Conservation (phyloP, 1,139 yeast species). For the Lodderomyces margitis region DNA sequence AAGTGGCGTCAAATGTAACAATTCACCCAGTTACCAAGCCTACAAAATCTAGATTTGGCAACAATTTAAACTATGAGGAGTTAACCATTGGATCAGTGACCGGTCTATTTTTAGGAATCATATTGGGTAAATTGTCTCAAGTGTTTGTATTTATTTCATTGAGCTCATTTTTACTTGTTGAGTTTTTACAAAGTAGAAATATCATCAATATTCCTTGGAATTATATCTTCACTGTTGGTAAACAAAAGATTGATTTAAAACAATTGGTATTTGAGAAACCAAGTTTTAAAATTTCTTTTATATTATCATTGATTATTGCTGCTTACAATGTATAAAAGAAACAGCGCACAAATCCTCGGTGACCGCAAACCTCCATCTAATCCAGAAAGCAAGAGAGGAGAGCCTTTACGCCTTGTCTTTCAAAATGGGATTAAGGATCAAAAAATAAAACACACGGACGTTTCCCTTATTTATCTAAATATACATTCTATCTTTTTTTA, state of each 20-base stretch:
- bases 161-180: constrained; percentile 50
- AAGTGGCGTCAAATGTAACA: constrained; percentile 3
- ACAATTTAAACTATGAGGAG: constrained; percentile 58
- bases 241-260: constrained; percentile 46
- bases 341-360: too few relatives aligned
- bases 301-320: constrained; percentile 58
- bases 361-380: too few relatives aligned
- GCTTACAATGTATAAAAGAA: constrained; percentile 50
- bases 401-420: too few relatives aligned
- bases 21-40: constrained; percentile 5
- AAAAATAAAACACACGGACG: neutral
- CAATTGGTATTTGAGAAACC: constrained; percentile 59
- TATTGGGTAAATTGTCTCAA: constrained; percentile 64
- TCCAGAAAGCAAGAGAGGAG: too few relatives aligned
- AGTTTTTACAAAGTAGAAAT: constrained; percentile 60
- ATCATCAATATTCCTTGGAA: constrained; percentile 53
- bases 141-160: constrained; percentile 54
- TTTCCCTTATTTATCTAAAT: neutral
- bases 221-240: constrained; percentile 43
- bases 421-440: too few relatives aligned
- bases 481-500: too few relatives aligned
- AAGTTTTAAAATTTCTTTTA: constrained; percentile 62
- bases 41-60: constrained; percentile 27
- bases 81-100: constrained; percentile 66
- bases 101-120: constrained; percentile 61